These are phyloP conservation scores for Wallacemonas rigidus DNA, from an alignment of 208 protist genomes.

Conservation along the genomic window DNA sequence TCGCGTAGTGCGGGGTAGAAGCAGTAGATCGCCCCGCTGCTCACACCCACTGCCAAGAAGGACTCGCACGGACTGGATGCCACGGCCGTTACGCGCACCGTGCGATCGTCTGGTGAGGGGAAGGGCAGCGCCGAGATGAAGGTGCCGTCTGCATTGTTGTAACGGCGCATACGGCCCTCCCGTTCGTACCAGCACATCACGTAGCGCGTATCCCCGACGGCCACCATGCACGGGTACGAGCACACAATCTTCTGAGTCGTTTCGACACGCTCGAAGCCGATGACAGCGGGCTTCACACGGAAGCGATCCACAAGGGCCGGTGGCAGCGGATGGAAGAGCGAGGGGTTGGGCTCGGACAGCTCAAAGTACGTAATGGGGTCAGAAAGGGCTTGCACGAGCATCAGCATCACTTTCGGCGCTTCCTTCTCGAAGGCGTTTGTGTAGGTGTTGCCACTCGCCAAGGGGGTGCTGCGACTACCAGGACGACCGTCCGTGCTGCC, in stretches of 20 bases:
- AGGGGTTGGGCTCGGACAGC: slow-evolving; percentile 44
- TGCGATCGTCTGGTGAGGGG: slow-evolving; percentile 40
- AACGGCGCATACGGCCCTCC: slow-evolving; percentile 68
- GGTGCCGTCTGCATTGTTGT: slow-evolving; percentile 32
- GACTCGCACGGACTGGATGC: slow-evolving; percentile 63
- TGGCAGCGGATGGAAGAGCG: slow-evolving; percentile 41
- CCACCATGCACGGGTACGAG: slow-evolving; percentile 42
- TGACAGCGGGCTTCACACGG: slow-evolving; percentile 33
- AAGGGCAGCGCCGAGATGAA: slow-evolving; percentile 65
- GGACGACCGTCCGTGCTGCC: neutral
- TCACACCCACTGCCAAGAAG: slow-evolving; percentile 58
- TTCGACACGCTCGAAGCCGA: slow-evolving; percentile 42
- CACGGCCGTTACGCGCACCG: slow-evolving; percentile 58
- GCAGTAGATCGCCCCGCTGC: slow-evolving; percentile 71
- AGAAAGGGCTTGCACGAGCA: slow-evolving; percentile 70
- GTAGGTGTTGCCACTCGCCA: slow-evolving; percentile 52
- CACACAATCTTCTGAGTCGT: slow-evolving; percentile 27
- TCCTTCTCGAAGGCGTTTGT: slow-evolving; percentile 61
- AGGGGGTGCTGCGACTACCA: slow-evolving; percentile 20
- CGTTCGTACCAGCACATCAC: slow-evolving; percentile 67
- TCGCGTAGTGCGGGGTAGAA: slow-evolving; percentile 48
- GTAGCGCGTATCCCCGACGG: slow-evolving; percentile 62
- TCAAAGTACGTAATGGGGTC: slow-evolving; percentile 47
- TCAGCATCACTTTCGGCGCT: slow-evolving; percentile 62
- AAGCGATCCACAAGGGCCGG: slow-evolving; percentile 34